Base-by-base conservation (phyloP, 306 rosid species). In the Canavalia gladiata region DNA sequence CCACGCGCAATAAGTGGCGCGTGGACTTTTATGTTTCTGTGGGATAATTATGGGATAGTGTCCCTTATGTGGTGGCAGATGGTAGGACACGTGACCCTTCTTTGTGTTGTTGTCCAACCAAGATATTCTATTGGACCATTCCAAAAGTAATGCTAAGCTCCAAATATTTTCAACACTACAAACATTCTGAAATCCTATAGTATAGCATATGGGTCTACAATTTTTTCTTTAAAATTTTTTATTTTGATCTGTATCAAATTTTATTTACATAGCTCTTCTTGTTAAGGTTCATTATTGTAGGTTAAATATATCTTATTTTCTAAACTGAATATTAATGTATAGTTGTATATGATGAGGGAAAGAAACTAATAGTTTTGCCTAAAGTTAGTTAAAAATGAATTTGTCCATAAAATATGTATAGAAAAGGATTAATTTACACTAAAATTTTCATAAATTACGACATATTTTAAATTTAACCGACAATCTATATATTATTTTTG, bases 41-140 rank as follows among this genome's bases (percentile, higher is more conserved):
- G 37, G 6, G 43, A 63, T 34, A 10, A 47, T n/a, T 25, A 2
- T 54, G 2, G 3, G n/a, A 42, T 1, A 41, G 51, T 46, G 6
- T 4, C 0, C 8, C 3, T 37, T 10, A 3, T 13, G 47, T 7
- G 39, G 37, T 57, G 76, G 34, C 62, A 71, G 59, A 9, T 31
- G 55, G 58, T 10, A 18, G 78, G 34, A 10, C 43, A 70, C 56
- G 76, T 54, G 66, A 33, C 67, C 67, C 0, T 9, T 4, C 2
- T n/a, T 18, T 18, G 25, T 31, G 75, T 29, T 39, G 9, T 45
- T 30, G 49, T 58, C 46, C 31, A 7, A 11, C 56, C 31, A 43
- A 59, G 67, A 9, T 29, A 41, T 73, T 73, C 42, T 74, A 25
- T 56, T 28, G 41, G 13, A 6, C 56, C 39, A 9, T 74, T 55